Evolutionary conservation across 2,329 filamentous ascomycete genomes (phyloP).

Genomic region (Alternaria brassicicola): DNA sequence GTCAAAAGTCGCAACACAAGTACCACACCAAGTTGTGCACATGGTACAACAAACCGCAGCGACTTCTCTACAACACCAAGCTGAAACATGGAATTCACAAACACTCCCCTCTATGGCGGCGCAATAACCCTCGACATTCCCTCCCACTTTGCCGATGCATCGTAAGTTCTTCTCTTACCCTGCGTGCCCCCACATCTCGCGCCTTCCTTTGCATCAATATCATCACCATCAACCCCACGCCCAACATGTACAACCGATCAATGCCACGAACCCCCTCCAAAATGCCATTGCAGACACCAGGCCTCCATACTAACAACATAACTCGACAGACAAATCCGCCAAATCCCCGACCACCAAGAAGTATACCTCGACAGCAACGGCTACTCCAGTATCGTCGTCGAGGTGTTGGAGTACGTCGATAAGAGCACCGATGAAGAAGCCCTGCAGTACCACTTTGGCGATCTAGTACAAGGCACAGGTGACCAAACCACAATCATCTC

Average conservation of each 20-base stretch:
- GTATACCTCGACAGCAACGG: slow-evolving; percentile 85
- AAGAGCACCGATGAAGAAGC: slow-evolving; percentile 72
- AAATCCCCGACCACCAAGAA: slow-evolving; percentile 88
- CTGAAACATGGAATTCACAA: slow-evolving; percentile 57
- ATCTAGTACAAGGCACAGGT: slow-evolving; percentile 51
- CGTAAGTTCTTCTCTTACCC: slow-evolving; percentile 55
- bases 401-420: slow-evolving; percentile 83
- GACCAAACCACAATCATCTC: slow-evolving; percentile 46
- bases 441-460: slow-evolving; percentile 56
- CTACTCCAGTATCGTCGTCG: slow-evolving; percentile 86
- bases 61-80: slow-evolving; percentile 23
- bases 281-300: background rate
- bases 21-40: slow-evolving; percentile 1
- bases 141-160: slow-evolving; percentile 72
- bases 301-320: slow-evolving; percentile 2
- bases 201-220: slow-evolving; percentile 9
- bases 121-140: slow-evolving; percentile 74
- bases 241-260: background rate
- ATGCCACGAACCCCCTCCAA: background rate
- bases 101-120: slow-evolving; percentile 72
- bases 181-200: slow-evolving; percentile 11
- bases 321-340: slow-evolving; percentile 66
- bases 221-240: background rate
- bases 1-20: slow-evolving; percentile 31
- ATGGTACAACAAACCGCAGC: slow-evolving; percentile 10